Evolutionary conservation across 106 monocot species (phyloP).

Genomic region (Acorus calamus): DNA sequence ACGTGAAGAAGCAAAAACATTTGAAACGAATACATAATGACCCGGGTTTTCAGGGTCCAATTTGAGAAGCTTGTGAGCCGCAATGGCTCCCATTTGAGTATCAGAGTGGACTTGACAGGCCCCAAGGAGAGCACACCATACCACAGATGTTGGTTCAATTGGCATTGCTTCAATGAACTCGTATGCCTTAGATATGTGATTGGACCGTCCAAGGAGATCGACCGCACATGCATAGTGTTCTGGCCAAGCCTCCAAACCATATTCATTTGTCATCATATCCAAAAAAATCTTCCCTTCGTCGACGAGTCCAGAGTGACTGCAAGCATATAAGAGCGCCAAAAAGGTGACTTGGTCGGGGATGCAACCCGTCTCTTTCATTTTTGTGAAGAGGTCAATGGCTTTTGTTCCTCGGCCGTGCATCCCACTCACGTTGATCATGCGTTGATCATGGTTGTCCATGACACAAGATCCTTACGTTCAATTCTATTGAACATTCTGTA

Average conservation of each 20-base stretch:
- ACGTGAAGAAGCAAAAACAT: constrained; percentile 50
- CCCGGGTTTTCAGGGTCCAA: constrained; percentile 75
- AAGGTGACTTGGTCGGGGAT: constrained; percentile 65
- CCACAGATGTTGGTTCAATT: constrained; percentile 38
- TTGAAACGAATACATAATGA: constrained; percentile 66
- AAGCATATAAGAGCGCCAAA: constrained; percentile 60
- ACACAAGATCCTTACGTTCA: constrained; percentile 39
- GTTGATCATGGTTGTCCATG: constrained; percentile 60
- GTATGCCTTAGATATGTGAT: constrained; percentile 50
- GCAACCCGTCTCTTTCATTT: constrained; percentile 32
- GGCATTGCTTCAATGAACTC: constrained; percentile 51
- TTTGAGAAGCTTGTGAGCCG: constrained; percentile 54
- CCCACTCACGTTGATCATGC: too few species aligned
- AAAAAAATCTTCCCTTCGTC: constrained; percentile 35
- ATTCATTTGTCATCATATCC: constrained; percentile 27
- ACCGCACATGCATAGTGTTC: constrained; percentile 82
- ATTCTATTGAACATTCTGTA: constrained; percentile 30
- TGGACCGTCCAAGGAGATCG: constrained; percentile 75
- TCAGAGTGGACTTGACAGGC: constrained; percentile 58
- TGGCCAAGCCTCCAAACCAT: constrained; percentile 56
- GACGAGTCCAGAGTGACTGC: constrained; percentile 52
- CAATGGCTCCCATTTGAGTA: constrained; percentile 34
- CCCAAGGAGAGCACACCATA: constrained; percentile 77
- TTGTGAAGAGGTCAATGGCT: constrained; percentile 34
- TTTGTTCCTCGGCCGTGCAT: constrained; percentile 63